phyloP scores from a whole-genome alignment of 345 rosid species.

The Aquilaria yunnanensis region DNA sequence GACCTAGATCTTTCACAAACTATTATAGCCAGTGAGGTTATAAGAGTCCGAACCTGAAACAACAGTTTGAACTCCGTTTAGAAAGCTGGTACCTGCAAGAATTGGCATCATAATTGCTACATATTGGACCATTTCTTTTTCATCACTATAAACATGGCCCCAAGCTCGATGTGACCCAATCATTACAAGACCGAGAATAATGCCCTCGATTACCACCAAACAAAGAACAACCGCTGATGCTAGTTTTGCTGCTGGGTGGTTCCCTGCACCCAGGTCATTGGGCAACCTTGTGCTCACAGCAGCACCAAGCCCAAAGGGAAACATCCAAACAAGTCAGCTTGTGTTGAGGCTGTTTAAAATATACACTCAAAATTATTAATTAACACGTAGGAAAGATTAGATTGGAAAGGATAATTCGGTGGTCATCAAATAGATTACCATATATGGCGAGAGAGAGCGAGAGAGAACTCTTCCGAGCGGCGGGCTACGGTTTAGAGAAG shows the following conservation, averaged over 20 bases:
- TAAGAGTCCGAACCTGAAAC: conserved; percentile 4
- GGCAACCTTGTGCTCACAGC: conserved; percentile 26
- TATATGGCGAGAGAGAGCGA: too few species aligned
- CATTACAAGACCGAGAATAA: conserved; percentile 16
- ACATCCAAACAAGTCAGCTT: too few species aligned
- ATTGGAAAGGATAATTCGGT: too few species aligned
- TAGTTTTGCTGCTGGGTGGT: conserved; percentile 25
- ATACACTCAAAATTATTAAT: too few species aligned
- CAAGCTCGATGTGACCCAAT: conserved; percentile 21
- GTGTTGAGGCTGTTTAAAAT: too few species aligned
- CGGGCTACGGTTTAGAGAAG: too few species aligned
- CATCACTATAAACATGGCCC: conserved; percentile 34
- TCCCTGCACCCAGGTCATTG: conserved; percentile 47
- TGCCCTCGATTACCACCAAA: conserved; percentile 20
- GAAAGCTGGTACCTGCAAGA: conserved; percentile 32
- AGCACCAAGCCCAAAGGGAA: conserved; percentile 21
- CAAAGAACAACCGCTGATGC: conserved; percentile 17
- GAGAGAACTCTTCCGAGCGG: too few species aligned
- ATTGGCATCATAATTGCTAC: conserved; percentile 29
- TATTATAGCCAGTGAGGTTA: too few species aligned
- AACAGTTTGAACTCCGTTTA: conserved; percentile 14
- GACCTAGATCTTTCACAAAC: too few species aligned
- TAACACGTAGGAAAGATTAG: too few species aligned
- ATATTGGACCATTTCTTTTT: conserved; percentile 29
- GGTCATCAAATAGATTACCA: too few species aligned